Percentiles rank a stretch among this genome's conserved stretches.
Evolutionary conservation across 441 rosid genomes (phyloP).

Genomic region (Euphorbia corollata): DNA sequence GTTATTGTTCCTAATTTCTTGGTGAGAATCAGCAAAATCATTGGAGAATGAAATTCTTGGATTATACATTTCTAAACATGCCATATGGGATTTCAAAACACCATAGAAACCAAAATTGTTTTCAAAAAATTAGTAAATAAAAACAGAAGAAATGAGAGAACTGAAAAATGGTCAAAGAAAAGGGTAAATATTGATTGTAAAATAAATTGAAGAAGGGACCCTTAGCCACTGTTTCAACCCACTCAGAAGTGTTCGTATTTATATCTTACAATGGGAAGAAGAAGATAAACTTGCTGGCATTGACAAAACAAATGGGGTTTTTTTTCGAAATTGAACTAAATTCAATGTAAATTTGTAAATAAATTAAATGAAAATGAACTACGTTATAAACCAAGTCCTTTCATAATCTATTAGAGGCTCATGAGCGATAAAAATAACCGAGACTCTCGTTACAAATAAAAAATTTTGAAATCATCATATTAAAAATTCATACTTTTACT

Average conservation of each 20-base stretch:
- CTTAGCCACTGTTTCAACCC: conserved; percentile 42
- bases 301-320: neutral
- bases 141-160: conserved; percentile 16
- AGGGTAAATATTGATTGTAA: conserved; percentile 20
- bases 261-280: conserved; percentile 26
- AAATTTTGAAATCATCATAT: no score
- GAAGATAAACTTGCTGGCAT: neutral
- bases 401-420: no score
- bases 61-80: conserved; percentile 76
- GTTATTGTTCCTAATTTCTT: conserved; percentile 43
- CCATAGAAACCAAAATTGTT: conserved; percentile 16
- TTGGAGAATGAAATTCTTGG: conserved; percentile 86
- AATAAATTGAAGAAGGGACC: conserved; percentile 38
- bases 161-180: conserved; percentile 17
- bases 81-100: conserved; percentile 43
- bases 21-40: conserved; percentile 63
- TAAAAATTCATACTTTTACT: no score
- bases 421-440: no score
- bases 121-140: conserved; percentile 6
- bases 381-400: no score
- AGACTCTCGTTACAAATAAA: no score
- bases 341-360: no score
- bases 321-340: neutral
- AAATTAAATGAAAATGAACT: no score
- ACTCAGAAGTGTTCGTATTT: conserved; percentile 53